phyloP scores from a whole-genome alignment of 495 filamentous ascomycete species.

The Lasiosphaeria miniovina region DNA sequence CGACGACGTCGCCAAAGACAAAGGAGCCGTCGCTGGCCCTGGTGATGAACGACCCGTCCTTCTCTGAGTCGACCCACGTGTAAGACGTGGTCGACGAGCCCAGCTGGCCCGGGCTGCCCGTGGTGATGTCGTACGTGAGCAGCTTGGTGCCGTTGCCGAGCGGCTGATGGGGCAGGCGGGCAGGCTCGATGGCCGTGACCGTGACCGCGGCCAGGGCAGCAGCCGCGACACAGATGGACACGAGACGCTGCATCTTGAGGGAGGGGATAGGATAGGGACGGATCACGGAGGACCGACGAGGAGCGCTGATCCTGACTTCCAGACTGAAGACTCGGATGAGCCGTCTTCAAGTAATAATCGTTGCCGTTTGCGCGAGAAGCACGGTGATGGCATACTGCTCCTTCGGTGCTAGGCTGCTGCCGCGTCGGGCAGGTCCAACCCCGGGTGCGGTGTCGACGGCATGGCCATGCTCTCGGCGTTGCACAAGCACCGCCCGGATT shows the following conservation, averaged over 20 bases:
- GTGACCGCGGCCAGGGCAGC: slow-evolving; percentile 8
- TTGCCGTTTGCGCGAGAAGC: too few relatives aligned
- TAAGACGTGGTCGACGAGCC: slow-evolving; percentile 33
- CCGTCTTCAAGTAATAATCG: too few relatives aligned
- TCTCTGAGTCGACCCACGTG: slow-evolving; percentile 44
- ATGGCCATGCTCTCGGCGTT: too few relatives aligned
- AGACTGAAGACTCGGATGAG: too few relatives aligned
- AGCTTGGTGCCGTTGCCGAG: slow-evolving; percentile 39
- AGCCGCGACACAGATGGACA: slow-evolving; percentile 15
- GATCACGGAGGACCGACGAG: too few relatives aligned
- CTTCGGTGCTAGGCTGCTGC: too few relatives aligned
- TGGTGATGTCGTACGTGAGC: slow-evolving; percentile 43
- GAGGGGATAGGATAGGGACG: too few relatives aligned
- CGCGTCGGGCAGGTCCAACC: too few relatives aligned
- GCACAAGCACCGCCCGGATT: too few relatives aligned
- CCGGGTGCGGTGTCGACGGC: too few relatives aligned
- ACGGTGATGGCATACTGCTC: too few relatives aligned
- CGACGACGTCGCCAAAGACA: slow-evolving; percentile 48
- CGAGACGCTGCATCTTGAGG: slow-evolving; percentile 18
- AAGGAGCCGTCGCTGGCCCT: slow-evolving; percentile 38
- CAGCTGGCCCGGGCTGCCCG: slow-evolving; percentile 29
- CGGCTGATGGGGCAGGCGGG: slow-evolving; percentile 38
- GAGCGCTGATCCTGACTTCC: too few relatives aligned
- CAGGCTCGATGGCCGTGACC: slow-evolving; percentile 33
- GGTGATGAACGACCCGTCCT: slow-evolving; percentile 51